Evolutionary conservation across 2,329 filamentous ascomycete genomes (phyloP).

Genomic region (Fusarium sp.): DNA sequence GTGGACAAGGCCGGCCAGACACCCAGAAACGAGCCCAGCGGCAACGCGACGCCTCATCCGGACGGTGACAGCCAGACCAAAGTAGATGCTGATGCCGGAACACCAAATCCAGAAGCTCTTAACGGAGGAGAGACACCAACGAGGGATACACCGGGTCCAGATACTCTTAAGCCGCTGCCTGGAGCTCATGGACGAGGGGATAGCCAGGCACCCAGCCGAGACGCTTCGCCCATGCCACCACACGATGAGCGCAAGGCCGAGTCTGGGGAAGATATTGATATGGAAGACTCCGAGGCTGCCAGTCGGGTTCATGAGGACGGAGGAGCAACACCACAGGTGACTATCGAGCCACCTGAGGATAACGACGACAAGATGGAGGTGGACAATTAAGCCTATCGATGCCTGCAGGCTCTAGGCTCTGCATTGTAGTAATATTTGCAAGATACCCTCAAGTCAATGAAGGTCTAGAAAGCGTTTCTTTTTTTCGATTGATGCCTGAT

Average conservation of each 20-base stretch:
- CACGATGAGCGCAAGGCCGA: slow-evolving; percentile 51
- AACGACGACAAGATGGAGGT: slow-evolving; percentile 73
- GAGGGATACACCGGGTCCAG: slow-evolving; percentile 46
- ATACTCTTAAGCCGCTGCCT: slow-evolving; percentile 41
- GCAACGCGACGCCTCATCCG: slow-evolving; percentile 62
- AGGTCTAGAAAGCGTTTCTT: slow-evolving; percentile 24
- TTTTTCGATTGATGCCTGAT: slow-evolving; percentile 7
- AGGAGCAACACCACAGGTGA: slow-evolving; percentile 57
- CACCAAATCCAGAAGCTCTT: slow-evolving; percentile 43
- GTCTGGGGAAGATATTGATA: slow-evolving; percentile 67
- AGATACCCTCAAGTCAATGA: slow-evolving; percentile 44
- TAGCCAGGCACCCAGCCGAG: slow-evolving; percentile 47
- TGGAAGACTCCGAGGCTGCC: slow-evolving; percentile 60
- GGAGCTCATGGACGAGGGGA: slow-evolving; percentile 39
- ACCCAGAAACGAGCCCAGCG: slow-evolving; percentile 61
- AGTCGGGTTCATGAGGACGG: slow-evolving; percentile 57
- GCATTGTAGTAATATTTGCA: slow-evolving; percentile 32
- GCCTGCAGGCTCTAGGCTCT: not conserved
- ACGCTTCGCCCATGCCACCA: slow-evolving; percentile 45
- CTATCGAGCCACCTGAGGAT: slow-evolving; percentile 60
- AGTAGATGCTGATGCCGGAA: slow-evolving; percentile 45
- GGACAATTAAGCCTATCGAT: slow-evolving; percentile 54
- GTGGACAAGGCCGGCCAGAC: slow-evolving; percentile 60
- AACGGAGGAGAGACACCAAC: slow-evolving; percentile 51
- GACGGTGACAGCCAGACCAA: slow-evolving; percentile 54